These are phyloP conservation scores for Solanum tarapatanum DNA, from an alignment of 257 asterid species.

Conservation along the genomic window DNA sequence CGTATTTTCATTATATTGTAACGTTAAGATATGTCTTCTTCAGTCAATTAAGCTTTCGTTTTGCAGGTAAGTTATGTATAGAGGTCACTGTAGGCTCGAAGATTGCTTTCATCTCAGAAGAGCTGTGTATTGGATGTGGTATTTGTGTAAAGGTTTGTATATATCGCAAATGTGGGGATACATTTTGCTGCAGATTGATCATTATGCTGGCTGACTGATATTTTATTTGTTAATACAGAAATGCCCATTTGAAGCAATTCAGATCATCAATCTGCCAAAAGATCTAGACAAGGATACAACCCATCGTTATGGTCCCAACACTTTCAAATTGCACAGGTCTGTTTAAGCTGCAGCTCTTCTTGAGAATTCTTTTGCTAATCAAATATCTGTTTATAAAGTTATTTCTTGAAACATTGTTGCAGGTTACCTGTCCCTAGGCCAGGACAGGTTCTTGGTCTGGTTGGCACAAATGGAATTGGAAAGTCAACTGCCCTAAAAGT, in stretches of 20 bases:
- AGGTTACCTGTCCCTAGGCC: constrained; percentile 98
- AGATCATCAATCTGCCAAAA: constrained; percentile 89
- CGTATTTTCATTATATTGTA: background rate
- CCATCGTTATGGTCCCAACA: constrained; percentile 96
- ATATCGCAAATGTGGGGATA: background rate
- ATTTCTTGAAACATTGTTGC: constrained; percentile 1
- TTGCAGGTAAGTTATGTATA: constrained; percentile 81
- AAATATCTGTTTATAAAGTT: background rate
- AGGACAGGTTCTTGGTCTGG: constrained; percentile 99
- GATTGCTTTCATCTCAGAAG: constrained; percentile 95
- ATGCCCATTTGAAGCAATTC: constrained; percentile 96
- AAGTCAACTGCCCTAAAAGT: constrained; percentile 91
- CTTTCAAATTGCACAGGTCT: constrained; percentile 92
- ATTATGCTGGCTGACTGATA: background rate
- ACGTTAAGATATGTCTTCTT: background rate
- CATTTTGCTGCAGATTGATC: background rate
- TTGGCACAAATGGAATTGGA: constrained; percentile 96
- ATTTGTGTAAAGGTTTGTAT: constrained; percentile 82
- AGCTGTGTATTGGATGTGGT: constrained; percentile 97
- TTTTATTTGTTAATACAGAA: constrained; percentile 32
- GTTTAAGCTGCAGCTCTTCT: constrained; percentile 5
- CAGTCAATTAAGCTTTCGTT: background rate
- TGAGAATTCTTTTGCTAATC: background rate
- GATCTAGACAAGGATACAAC: constrained; percentile 95
- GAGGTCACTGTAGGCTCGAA: constrained; percentile 71